Percentiles rank a stretch among this genome's conserved stretches.
Conservation (phyloP, 768 basidiomycete genomes). For the Mycena capillaripes region DNA sequence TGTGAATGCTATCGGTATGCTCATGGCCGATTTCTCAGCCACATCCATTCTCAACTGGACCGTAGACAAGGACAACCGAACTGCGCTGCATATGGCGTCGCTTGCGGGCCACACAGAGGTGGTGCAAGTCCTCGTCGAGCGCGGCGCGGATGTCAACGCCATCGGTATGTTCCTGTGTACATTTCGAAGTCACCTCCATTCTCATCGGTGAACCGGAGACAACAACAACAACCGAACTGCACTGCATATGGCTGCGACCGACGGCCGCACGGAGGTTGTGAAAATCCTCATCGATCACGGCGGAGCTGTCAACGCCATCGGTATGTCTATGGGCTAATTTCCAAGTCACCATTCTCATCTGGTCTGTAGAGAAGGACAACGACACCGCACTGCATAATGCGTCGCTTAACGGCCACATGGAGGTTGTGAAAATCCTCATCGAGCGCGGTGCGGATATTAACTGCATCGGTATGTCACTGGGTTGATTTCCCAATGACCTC, state of each 20-base stretch:
- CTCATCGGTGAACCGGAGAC: too few relatives aligned
- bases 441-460: background rate
- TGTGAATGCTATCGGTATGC: too few relatives aligned
- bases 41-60: too few relatives aligned
- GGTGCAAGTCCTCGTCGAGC: too few relatives aligned
- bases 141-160: too few relatives aligned
- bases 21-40: too few relatives aligned
- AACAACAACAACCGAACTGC: too few relatives aligned
- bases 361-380: background rate
- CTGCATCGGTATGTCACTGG: background rate
- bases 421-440: background rate
- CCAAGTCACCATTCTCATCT: background rate
- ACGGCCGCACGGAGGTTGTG: background rate
- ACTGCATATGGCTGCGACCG: background rate
- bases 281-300: background rate
- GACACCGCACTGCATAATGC: background rate
- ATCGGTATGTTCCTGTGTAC: too few relatives aligned
- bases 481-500: background rate
- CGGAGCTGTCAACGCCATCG: background rate
- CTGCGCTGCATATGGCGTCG: too few relatives aligned
- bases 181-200: too few relatives aligned
- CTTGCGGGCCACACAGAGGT: too few relatives aligned
- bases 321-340: background rate
- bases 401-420: background rate
- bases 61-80: too few relatives aligned